Percentiles rank a stretch among this genome's conserved stretches.
phyloP scores from a whole-genome alignment of 371 early-diverging fungal species.

The Mucor plumbeus region DNA sequence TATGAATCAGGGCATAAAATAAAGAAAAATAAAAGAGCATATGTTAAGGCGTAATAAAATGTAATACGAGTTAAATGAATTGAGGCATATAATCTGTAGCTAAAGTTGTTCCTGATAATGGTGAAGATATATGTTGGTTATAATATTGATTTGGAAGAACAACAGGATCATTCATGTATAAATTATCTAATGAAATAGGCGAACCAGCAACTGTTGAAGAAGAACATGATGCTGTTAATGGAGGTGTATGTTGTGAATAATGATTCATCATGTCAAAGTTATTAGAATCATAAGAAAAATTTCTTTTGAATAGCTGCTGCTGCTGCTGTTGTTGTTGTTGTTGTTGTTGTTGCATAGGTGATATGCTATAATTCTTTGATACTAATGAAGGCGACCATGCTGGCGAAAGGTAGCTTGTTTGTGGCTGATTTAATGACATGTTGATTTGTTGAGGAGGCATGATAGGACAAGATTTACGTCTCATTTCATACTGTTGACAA shows the following conservation, averaged over 20 bases:
- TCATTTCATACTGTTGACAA: slow-evolving; percentile 4
- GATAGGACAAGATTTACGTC: slow-evolving; percentile 21
- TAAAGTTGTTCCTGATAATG: slow-evolving; percentile 13
- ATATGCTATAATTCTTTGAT: background rate
- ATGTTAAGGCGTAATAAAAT: background rate
- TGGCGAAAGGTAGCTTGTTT: background rate
- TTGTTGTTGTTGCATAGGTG: background rate
- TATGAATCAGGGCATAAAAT: background rate
- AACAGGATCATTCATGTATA: slow-evolving; percentile 26
- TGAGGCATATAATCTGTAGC: slow-evolving; percentile 15
- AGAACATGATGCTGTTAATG: slow-evolving; percentile 38
- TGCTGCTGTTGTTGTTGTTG: background rate
- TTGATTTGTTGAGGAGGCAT: background rate
- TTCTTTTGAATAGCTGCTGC: background rate
- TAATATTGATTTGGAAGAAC: slow-evolving; percentile 11
- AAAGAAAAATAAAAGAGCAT: background rate
- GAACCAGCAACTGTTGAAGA: slow-evolving; percentile 36
- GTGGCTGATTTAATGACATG: background rate
- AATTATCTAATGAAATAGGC: slow-evolving; percentile 31
- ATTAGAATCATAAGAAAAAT: slow-evolving; percentile 18
- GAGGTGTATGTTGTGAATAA: slow-evolving; percentile 32
- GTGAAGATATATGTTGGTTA: slow-evolving; percentile 15
- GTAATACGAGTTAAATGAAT: background rate
- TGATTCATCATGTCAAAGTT: slow-evolving; percentile 7
- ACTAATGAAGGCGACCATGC: slow-evolving; percentile 10